Evolutionary conservation across 192 early-diverging fungal genomes (phyloP).

Genomic region (Coemansia sp.): DNA sequence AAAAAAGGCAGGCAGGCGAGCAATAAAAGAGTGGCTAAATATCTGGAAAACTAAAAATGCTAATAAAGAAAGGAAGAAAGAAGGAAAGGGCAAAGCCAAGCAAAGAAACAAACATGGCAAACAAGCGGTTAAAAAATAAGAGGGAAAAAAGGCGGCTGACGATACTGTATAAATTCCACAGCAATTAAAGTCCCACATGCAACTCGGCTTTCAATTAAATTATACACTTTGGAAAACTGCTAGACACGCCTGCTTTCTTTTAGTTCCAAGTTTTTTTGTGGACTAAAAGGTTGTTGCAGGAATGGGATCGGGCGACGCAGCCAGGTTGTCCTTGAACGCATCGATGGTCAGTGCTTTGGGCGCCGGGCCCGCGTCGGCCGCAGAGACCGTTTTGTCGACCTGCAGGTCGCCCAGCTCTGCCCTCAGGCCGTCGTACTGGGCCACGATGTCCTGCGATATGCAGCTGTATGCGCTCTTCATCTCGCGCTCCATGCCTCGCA

Average conservation of each 20-base stretch:
- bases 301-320: neutral
- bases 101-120: slow-evolving; percentile 1
- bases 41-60: slow-evolving; percentile 5
- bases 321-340: neutral
- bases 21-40: too few relatives aligned
- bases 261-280: too few relatives aligned
- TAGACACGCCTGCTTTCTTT: too few relatives aligned
- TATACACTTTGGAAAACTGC: too few relatives aligned
- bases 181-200: neutral
- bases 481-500: slow-evolving; percentile 17
- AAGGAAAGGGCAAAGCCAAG: too few relatives aligned
- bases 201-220: slow-evolving; percentile 68
- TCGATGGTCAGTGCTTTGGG: slow-evolving; percentile 16
- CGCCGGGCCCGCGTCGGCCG: neutral
- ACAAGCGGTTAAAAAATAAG: neutral
- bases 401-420: slow-evolving; percentile 21
- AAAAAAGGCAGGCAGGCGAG: neutral
- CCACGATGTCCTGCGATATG: slow-evolving; percentile 9
- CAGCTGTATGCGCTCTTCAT: slow-evolving; percentile 18
- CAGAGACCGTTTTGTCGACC: slow-evolving; percentile 20
- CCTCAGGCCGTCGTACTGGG: slow-evolving; percentile 19
- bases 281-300: neutral
- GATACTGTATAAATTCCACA: neutral
- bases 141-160: neutral
- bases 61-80: too few relatives aligned